A percentile compares a stretch with the other conserved stretches of the same genome.
phyloP scores from a whole-genome alignment of 2,329 filamentous ascomycete species.

The Fusarium multiceps region DNA sequence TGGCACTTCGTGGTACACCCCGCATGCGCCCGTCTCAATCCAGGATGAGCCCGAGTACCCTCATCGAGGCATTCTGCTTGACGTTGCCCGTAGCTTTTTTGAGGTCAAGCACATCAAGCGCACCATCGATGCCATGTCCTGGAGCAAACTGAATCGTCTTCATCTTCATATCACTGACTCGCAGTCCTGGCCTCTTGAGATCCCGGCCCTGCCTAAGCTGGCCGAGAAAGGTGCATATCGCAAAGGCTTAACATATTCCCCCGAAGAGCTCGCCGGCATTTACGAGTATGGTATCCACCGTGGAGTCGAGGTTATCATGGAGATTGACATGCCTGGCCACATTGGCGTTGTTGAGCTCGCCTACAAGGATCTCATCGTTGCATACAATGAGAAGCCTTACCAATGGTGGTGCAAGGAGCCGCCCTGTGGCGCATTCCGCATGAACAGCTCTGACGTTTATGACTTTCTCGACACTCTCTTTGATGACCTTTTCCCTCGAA shows the following conservation, averaged over 20 bases:
- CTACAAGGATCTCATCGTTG: conserved; percentile 67
- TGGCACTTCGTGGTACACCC: conserved; percentile 72
- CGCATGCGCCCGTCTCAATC: conserved; percentile 76
- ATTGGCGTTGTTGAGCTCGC: conserved; percentile 63
- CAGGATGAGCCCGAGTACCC: conserved; percentile 78
- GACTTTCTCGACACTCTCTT: conserved; percentile 78
- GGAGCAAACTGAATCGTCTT: conserved; percentile 85
- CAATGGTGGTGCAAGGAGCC: conserved; percentile 70
- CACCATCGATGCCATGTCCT: conserved; percentile 80
- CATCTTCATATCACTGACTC: conserved; percentile 86
- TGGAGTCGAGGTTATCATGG: conserved; percentile 69
- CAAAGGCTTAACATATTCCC: conserved; percentile 73
- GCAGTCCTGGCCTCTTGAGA: conserved; percentile 87
- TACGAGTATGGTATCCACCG: conserved; percentile 76
- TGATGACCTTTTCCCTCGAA: conserved; percentile 78
- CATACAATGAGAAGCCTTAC: conserved; percentile 67
- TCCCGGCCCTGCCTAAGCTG: conserved; percentile 77
- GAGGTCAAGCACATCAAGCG: conserved; percentile 74
- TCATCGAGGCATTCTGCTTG: conserved; percentile 83
- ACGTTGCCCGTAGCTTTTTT: conserved; percentile 80
- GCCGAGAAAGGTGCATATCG: conserved; percentile 79
- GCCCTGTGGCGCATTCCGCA: conserved; percentile 76
- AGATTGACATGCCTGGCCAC: conserved; percentile 72
- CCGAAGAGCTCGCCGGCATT: conserved; percentile 71
- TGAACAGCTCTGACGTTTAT: conserved; percentile 78